phyloP scores from a whole-genome alignment of 78 protist species.

The Dictyostelium purpureum region DNA sequence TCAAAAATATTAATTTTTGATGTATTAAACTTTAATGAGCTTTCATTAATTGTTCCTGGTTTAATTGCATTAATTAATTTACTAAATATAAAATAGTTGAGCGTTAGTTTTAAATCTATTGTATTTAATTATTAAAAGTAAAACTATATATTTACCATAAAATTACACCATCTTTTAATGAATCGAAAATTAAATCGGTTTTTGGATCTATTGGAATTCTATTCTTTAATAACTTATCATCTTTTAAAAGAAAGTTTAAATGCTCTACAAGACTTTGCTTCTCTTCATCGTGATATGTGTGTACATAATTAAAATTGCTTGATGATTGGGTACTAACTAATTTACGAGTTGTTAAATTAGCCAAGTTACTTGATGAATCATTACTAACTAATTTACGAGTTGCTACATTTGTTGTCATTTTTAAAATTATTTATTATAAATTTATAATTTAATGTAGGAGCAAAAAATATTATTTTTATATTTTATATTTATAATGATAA shows the following conservation, averaged over 20 bases:
- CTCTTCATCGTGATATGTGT: conserved; percentile 67
- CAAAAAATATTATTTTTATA: neutral
- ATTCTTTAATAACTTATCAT: conserved; percentile 5
- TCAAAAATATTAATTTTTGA: conserved; percentile 48
- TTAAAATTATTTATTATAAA: neutral
- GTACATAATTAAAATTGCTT: neutral
- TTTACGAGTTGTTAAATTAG: neutral
- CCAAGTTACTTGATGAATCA: neutral
- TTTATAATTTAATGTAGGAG: neutral
- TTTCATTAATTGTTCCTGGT: conserved; percentile 50
- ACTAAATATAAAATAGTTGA: neutral
- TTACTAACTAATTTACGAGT: conserved; percentile 23
- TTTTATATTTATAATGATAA: too few species aligned
- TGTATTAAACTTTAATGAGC: conserved; percentile 6
- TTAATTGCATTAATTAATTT: conserved; percentile 69
- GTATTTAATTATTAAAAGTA: neutral
- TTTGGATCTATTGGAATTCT: conserved; percentile 71
- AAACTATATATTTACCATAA: conserved; percentile 21
- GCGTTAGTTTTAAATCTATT: neutral
- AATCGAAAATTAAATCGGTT: conserved; percentile 48
- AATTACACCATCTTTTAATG: conserved; percentile 67
- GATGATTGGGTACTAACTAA: conserved; percentile 27
- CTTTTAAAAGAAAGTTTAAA: conserved; percentile 44
- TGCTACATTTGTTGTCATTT: neutral
- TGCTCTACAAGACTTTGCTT: conserved; percentile 72